These are phyloP conservation scores for Penicillium paradoxum DNA, from an alignment of 495 filamentous ascomycete genomes.

Conservation along the genomic window DNA sequence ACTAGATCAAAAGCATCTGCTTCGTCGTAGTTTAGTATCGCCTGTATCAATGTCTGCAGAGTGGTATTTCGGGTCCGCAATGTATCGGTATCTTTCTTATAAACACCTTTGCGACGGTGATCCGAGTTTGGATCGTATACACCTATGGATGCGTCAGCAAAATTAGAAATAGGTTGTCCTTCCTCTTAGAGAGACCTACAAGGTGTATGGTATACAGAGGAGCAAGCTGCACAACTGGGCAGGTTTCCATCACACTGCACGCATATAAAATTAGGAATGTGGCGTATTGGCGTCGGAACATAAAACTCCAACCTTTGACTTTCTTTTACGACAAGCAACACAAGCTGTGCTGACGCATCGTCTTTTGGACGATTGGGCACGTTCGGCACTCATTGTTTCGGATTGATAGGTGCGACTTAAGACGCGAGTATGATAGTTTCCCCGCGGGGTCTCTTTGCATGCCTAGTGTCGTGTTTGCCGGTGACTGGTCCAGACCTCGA, in stretches of 20 bases:
- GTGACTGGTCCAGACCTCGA: conserved; percentile 22
- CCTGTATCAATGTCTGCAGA: conserved; percentile 85
- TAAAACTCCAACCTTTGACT: conserved; percentile 62
- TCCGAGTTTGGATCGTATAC: conserved; percentile 95
- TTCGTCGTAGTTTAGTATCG: conserved; percentile 77
- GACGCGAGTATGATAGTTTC: conserved; percentile 13
- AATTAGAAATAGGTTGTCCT: neutral
- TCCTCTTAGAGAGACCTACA: conserved; percentile 25
- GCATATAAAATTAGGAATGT: conserved; percentile 14
- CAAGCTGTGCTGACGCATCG: conserved; percentile 92
- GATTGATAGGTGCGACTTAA: conserved; percentile 9
- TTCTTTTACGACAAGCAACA: conserved; percentile 83
- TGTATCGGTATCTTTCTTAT: conserved; percentile 89
- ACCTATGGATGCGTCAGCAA: conserved; percentile 32
- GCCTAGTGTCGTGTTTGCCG: conserved; percentile 29
- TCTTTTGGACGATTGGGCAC: conserved; percentile 54
- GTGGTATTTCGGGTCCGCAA: conserved; percentile 84
- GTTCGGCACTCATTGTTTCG: conserved; percentile 31
- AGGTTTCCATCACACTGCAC: conserved; percentile 81
- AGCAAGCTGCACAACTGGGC: conserved; percentile 89
- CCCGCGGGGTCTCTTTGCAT: conserved; percentile 23
- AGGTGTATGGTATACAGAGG: conserved; percentile 86
- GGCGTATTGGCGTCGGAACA: neutral
- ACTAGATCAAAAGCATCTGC: conserved; percentile 79
- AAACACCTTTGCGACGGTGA: conserved; percentile 92